Evolutionary conservation across 2,329 filamentous ascomycete genomes (phyloP).

Genomic region (Pyrenophora teres): DNA sequence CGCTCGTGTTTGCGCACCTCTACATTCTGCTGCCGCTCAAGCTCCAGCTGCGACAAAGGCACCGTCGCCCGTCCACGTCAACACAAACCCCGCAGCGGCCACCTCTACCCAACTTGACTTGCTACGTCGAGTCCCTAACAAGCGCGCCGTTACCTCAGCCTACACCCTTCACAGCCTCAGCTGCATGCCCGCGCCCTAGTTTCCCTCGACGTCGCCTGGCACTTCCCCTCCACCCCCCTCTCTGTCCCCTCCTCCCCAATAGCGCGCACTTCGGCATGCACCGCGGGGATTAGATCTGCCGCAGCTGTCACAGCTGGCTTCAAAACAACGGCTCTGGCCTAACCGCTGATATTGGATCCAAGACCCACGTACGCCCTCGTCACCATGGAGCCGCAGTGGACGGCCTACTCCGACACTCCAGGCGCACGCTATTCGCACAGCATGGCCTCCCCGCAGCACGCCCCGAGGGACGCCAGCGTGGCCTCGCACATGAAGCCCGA

Average conservation of each 20-base stretch:
- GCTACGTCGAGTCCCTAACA: constrained; percentile 6
- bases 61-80: constrained; percentile 13
- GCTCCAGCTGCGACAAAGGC: background rate
- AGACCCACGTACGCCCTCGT: constrained; percentile 12
- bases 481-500: constrained; percentile 44
- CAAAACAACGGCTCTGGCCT: too few relatives aligned
- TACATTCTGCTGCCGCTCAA: background rate
- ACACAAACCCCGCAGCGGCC: constrained; percentile 17
- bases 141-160: constrained; percentile 1
- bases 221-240: background rate
- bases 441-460: constrained; percentile 42
- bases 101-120: constrained; percentile 12
- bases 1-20: background rate
- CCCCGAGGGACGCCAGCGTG: constrained; percentile 38
- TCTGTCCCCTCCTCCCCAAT: background rate
- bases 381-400: constrained; percentile 48
- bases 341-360: background rate
- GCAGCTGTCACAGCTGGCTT: too few relatives aligned
- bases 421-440: constrained; percentile 44
- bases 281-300: constrained; percentile 24
- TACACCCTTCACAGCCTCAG: background rate
- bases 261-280: constrained; percentile 44
- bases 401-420: constrained; percentile 43
- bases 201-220: background rate
- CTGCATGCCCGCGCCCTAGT: constrained; percentile 3